phyloP scores from a whole-genome alignment of 208 protist genomes.

The Trypanosoma mega region DNA sequence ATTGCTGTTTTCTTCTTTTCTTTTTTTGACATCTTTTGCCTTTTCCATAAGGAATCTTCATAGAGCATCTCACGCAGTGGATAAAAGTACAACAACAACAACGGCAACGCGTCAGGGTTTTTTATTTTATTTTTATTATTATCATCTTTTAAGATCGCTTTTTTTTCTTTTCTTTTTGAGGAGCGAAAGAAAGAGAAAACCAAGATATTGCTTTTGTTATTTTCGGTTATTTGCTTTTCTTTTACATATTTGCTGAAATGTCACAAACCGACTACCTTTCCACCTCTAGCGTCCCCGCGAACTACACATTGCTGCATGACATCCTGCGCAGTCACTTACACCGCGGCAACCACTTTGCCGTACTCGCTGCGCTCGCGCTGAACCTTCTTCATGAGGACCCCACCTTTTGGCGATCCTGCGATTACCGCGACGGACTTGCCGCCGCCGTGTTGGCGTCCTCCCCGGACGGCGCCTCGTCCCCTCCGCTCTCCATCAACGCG shows the following conservation, averaged over 20 bases:
- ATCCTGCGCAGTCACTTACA: constrained; percentile 55
- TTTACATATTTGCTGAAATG: too few relatives aligned
- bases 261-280: too few relatives aligned
- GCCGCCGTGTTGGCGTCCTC: constrained; percentile 39
- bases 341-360: constrained; percentile 35
- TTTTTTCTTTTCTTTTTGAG: too few relatives aligned
- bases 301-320: constrained; percentile 62
- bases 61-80: too few relatives aligned
- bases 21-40: too few relatives aligned
- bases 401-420: constrained; percentile 77
- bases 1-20: too few relatives aligned
- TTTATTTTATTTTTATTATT: too few relatives aligned
- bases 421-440: constrained; percentile 56
- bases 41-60: too few relatives aligned
- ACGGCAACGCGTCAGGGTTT: too few relatives aligned
- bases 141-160: too few relatives aligned
- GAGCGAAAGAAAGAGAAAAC: neutral
- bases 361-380: constrained; percentile 44
- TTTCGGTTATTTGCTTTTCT: neutral
- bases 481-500: neutral
- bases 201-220: constrained; percentile 1
- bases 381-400: constrained; percentile 34
- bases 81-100: too few relatives aligned
- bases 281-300: neutral
- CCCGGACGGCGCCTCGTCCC: constrained; percentile 3